Percentiles rank a stretch among this genome's conserved stretches.
Conservation (phyloP, 2,329 filamentous ascomycete genomes). For the Clarireedia monteithiana region DNA sequence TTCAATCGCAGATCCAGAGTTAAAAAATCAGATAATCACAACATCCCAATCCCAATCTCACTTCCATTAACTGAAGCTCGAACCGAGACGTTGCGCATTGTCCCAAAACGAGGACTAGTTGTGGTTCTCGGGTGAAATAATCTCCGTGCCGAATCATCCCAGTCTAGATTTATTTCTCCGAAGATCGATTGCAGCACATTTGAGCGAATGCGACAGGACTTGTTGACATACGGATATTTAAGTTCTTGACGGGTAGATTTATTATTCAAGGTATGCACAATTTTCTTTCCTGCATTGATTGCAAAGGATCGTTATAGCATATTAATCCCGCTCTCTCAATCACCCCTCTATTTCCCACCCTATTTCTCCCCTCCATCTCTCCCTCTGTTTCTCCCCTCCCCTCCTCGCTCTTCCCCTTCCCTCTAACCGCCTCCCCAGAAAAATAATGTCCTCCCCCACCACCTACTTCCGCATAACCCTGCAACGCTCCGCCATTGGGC, state of each 20-base stretch:
- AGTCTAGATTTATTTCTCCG: constrained; percentile 5
- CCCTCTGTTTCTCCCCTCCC: not conserved
- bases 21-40: not conserved
- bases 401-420: not conserved
- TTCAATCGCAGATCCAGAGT: not conserved
- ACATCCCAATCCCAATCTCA: not conserved
- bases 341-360: not conserved
- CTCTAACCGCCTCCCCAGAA: not conserved
- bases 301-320: too few relatives aligned
- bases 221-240: too few relatives aligned
- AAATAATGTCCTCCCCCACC: constrained; percentile 33
- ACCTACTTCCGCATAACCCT: constrained; percentile 67
- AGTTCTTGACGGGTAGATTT: too few relatives aligned
- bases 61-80: not conserved
- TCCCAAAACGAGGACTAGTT: constrained; percentile 3
- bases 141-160: constrained; percentile 4
- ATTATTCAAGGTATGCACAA: too few relatives aligned
- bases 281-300: too few relatives aligned
- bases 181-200: not conserved
- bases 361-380: not conserved
- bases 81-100: not conserved
- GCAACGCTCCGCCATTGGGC: constrained; percentile 63
- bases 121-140: not conserved
- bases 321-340: not conserved
- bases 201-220: too few relatives aligned